Evolutionary conservation across 1,284 basidiomycete species (phyloP), one percentile per base, ranked within the genome.

Genomic region (Ceraceosorus guamensis): DNA sequence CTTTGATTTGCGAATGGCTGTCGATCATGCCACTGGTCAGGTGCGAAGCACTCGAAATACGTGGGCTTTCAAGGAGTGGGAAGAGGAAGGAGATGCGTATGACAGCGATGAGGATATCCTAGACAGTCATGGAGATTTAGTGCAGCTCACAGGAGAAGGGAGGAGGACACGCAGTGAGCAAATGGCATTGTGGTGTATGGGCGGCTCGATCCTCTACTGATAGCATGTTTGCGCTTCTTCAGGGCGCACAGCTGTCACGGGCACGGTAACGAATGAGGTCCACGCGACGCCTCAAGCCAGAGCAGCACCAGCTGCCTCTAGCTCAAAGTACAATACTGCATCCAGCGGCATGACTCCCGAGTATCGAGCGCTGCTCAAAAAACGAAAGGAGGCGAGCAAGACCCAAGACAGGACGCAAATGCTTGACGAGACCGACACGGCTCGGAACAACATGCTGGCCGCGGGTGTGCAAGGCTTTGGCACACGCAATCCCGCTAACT

Each of bases 321-420:
- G 8, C 8, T 8, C 37, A n/a, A n/a, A 8, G 8, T 8, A 11
- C 4, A 46, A 33, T 30, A 50, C 16, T n/a, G 16, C n/a, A 14
- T 35, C 33, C 14, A 46, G 39, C 4, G 45, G 7, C 59, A 72
- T 76, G 34, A 76, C 75, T 34, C 70, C 76, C 6, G 76, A 78
- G 52, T 80, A 80, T 59, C 70, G 77, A n/a, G 73, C 75, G 56
- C 76, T 80, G 13, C 68, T 80, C 10, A 73, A 76, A 47, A 63
- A 79, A 5, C 67, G 76, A 16, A 55, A 75, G 39, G 77, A 80
- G 59, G 73, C 73, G n/a, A 71, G 76, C 41, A 76, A 76, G 53
- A 76, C 78, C 3, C 79, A 77, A 67, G 69, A 78, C 59, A 73
- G 77, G 1, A 77, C 80, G 53, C 72, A 78, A 52, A 70, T 76